These are phyloP conservation scores for Pestalotiopsis fici DNA, from an alignment of 2,329 filamentous ascomycete genomes.

Conservation along the genomic window DNA sequence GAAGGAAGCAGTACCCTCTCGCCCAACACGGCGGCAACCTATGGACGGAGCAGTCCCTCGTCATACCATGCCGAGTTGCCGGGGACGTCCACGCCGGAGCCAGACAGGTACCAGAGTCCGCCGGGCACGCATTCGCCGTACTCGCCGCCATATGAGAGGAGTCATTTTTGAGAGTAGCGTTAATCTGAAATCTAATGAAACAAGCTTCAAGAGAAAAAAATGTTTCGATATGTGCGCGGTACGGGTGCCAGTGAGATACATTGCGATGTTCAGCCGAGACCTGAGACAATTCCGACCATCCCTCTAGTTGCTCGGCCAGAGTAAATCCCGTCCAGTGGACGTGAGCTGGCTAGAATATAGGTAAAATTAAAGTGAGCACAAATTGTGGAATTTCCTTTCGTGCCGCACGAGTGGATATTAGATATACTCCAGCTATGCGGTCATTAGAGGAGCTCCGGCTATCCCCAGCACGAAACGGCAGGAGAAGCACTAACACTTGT, in stretches of 20 bases:
- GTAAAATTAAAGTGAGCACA: background rate
- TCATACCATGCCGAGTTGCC: background rate
- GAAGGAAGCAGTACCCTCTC: background rate
- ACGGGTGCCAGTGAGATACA: background rate
- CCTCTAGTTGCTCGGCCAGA: background rate
- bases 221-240: no score
- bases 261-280: background rate
- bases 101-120: background rate
- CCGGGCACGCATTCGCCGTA: slow-evolving; percentile 2
- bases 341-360: background rate
- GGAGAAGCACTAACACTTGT: no score
- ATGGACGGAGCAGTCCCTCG: background rate
- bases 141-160: slow-evolving; percentile 3
- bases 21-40: background rate
- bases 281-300: background rate
- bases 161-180: background rate
- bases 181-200: background rate
- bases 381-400: no score
- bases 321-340: background rate
- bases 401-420: no score
- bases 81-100: background rate
- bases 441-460: no score
- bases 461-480: no score
- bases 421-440: no score
- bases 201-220: background rate